Evolutionary conservation across 441 rosid genomes (phyloP).

Genomic region (Brassica balearica): DNA sequence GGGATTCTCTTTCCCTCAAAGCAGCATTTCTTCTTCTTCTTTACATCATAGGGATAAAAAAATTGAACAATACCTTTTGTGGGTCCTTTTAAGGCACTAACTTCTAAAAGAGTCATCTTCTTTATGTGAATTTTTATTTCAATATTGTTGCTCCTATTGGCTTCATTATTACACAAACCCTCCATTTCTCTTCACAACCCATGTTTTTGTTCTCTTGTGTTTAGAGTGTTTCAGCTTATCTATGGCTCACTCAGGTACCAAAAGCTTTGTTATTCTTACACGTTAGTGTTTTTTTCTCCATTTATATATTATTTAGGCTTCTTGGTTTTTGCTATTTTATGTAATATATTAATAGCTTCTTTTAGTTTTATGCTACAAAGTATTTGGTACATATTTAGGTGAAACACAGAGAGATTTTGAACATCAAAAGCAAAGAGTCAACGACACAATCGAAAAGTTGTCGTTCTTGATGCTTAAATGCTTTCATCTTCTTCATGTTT

Average conservation of each 20-base stretch:
- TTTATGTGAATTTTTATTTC: constrained; percentile 22
- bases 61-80: constrained; percentile 35
- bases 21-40: constrained; percentile 43
- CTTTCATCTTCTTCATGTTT: constrained; percentile 13
- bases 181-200: constrained; percentile 27
- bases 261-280: constrained; percentile 20
- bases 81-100: constrained; percentile 45
- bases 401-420: constrained; percentile 21
- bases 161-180: constrained; percentile 40
- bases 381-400: constrained; percentile 22
- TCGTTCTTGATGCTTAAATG: constrained; percentile 28
- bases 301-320: constrained; percentile 12
- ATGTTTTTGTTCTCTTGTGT: constrained; percentile 38
- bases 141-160: constrained; percentile 39
- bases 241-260: constrained; percentile 43
- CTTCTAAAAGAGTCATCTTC: constrained; percentile 43
- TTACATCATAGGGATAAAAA: constrained; percentile 26
- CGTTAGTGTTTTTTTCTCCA: constrained; percentile 24
- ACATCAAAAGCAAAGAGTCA: constrained; percentile 22
- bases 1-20: constrained; percentile 51
- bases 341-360: constrained; percentile 19
- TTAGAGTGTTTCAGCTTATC: constrained; percentile 42
- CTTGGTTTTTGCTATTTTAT: constrained; percentile 20
- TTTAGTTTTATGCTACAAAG: constrained; percentile 26
- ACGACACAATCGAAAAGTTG: not conserved